Evolutionary conservation across 129 eudicot species (phyloP).

Genomic region (Artemisia argyi): DNA sequence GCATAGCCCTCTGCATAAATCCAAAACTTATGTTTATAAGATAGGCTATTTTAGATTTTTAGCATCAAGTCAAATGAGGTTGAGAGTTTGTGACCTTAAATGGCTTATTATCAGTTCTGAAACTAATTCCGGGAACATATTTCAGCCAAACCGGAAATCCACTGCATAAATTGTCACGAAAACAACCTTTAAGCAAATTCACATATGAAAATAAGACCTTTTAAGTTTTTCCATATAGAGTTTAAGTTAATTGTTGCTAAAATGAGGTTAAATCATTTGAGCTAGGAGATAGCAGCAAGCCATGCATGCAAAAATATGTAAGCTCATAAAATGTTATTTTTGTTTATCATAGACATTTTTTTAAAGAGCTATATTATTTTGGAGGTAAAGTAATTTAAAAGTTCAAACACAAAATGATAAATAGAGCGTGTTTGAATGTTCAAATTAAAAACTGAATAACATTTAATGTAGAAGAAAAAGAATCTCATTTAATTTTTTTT

Average conservation of each 20-base stretch:
- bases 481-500: conserved; percentile 6
- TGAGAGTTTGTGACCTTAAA: conserved; percentile 55
- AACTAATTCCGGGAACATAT: conserved; percentile 81
- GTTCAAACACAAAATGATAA: not conserved
- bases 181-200: not conserved
- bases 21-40: not conserved
- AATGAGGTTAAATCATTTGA: no score
- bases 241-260: no score
- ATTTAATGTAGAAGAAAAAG: not conserved
- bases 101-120: conserved; percentile 88
- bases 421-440: not conserved
- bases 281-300: no score
- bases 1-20: conserved; percentile 69
- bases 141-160: conserved; percentile 94
- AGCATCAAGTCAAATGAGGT: conserved; percentile 1
- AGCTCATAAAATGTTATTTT: no score
- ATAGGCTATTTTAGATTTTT: not conserved
- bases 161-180: conserved; percentile 37
- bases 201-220: no score
- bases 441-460: not conserved
- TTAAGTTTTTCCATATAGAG: no score
- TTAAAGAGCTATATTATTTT: not conserved
- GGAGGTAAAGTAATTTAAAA: not conserved
- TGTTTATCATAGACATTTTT: no score
- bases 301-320: no score